These are phyloP conservation scores for Saccharomycopsis capsularis DNA, from an alignment of 805 yeast species.

Conservation along the genomic window DNA sequence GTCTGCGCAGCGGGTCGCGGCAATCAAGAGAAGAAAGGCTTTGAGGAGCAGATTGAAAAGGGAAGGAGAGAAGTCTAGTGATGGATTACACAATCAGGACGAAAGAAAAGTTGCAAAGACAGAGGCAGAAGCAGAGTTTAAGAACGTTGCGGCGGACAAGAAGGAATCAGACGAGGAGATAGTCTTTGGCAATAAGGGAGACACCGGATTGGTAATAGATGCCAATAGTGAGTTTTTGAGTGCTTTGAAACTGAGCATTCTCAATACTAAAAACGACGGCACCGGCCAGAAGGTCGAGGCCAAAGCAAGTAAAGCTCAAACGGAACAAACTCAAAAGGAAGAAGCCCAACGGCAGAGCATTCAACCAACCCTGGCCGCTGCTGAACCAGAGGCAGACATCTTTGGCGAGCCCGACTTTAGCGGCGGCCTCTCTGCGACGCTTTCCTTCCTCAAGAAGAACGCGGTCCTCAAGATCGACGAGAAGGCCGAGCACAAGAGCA, in stretches of 20 bases:
- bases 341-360: background rate
- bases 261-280: background rate
- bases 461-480: slow-evolving; percentile 13
- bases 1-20: slow-evolving; percentile 19
- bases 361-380: too few relatives aligned
- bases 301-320: background rate
- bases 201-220: slow-evolving; percentile 24
- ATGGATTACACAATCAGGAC: too few relatives aligned
- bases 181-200: slow-evolving; percentile 8
- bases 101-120: too few relatives aligned
- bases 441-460: slow-evolving; percentile 13
- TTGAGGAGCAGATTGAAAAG: slow-evolving; percentile 1
- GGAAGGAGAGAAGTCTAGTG: background rate
- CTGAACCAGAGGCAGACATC: background rate
- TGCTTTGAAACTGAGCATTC: slow-evolving; percentile 22
- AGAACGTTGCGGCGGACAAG: background rate
- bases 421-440: slow-evolving; percentile 14
- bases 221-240: slow-evolving; percentile 30
- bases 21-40: background rate
- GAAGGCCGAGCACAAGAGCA: slow-evolving; percentile 21
- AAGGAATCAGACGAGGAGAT: slow-evolving; percentile 9
- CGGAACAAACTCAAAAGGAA: background rate
- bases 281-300: background rate
- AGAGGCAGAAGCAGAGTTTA: background rate
- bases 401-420: slow-evolving; percentile 15